These are phyloP conservation scores for Amphibolis antarctica DNA, from an alignment of 106 monocot species.

Conservation along the genomic window DNA sequence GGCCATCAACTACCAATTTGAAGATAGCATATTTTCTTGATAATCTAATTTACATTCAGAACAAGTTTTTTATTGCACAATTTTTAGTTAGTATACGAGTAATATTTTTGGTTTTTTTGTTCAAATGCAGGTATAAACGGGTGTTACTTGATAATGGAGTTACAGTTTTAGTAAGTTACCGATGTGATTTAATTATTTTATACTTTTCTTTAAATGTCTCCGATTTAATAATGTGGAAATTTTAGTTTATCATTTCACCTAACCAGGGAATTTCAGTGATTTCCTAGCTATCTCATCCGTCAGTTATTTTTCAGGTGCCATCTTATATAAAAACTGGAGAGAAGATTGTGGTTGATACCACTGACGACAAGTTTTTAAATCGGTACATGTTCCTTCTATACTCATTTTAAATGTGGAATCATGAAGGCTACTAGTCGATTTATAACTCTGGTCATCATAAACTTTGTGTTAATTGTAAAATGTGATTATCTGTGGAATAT, in stretches of 20 bases:
- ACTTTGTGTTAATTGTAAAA: background rate
- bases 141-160: slow-evolving; percentile 15
- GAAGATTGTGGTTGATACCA: slow-evolving; percentile 13
- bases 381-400: background rate
- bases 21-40: too few species aligned
- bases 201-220: background rate
- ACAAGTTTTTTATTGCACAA: too few species aligned
- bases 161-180: slow-evolving; percentile 4
- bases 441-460: background rate
- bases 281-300: background rate
- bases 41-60: too few species aligned
- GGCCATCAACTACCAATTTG: too few species aligned
- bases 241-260: background rate
- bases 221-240: background rate
- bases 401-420: background rate
- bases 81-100: too few species aligned
- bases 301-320: slow-evolving; percentile 9
- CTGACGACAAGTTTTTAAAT: slow-evolving; percentile 3
- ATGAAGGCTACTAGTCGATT: background rate
- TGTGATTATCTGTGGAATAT: too few species aligned
- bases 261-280: background rate
- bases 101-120: too few species aligned
- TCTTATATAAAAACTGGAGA: slow-evolving; percentile 17
- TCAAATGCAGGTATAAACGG: slow-evolving; percentile 10
- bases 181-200: background rate